Evolutionary conservation across 2,329 filamentous ascomycete genomes (phyloP).

Genomic region (Alternaria solani): DNA sequence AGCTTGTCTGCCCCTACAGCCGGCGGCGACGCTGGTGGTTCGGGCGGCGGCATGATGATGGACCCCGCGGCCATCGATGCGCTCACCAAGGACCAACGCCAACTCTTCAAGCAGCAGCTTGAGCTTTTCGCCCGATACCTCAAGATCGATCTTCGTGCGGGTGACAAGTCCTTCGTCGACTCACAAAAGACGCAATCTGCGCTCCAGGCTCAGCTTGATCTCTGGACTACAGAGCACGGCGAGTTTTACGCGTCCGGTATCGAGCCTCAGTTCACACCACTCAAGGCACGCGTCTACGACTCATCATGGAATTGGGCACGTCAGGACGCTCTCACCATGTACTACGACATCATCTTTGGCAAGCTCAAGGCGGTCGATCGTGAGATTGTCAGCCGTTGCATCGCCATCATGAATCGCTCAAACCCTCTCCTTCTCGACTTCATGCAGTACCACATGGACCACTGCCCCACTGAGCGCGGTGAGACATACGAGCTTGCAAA

Average conservation of each 20-base stretch:
- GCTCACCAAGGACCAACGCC: conserved; percentile 93
- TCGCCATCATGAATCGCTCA: conserved; percentile 98
- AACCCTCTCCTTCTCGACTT: conserved; percentile 96
- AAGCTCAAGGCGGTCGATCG: conserved; percentile 91
- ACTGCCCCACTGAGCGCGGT: conserved; percentile 94
- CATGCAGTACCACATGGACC: conserved; percentile 99
- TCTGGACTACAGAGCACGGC: conserved; percentile 95
- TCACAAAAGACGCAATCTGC: conserved; percentile 86
- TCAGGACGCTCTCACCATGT: conserved; percentile 97
- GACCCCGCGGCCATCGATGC: conserved; percentile 96
- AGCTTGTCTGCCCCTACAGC: conserved; percentile 77
- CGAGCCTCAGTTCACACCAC: conserved; percentile 87
- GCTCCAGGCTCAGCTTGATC: conserved; percentile 89
- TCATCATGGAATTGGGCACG: conserved; percentile 99
- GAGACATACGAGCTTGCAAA: conserved; percentile 99
- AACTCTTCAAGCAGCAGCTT: conserved; percentile 97
- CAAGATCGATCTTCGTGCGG: conserved; percentile 95
- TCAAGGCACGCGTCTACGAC: conserved; percentile 96
- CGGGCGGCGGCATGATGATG: conserved; percentile 96
- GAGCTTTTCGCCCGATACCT: conserved; percentile 94
- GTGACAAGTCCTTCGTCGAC: conserved; percentile 89
- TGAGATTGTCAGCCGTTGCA: conserved; percentile 98
- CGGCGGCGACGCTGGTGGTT: conserved; percentile 75
- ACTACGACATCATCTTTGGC: conserved; percentile 98
- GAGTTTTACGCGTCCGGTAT: conserved; percentile 96